A percentile compares a stretch with the other conserved stretches of the same genome.
Conservation (phyloP, 768 basidiomycete genomes). For the Xerocomus potaroensis region DNA sequence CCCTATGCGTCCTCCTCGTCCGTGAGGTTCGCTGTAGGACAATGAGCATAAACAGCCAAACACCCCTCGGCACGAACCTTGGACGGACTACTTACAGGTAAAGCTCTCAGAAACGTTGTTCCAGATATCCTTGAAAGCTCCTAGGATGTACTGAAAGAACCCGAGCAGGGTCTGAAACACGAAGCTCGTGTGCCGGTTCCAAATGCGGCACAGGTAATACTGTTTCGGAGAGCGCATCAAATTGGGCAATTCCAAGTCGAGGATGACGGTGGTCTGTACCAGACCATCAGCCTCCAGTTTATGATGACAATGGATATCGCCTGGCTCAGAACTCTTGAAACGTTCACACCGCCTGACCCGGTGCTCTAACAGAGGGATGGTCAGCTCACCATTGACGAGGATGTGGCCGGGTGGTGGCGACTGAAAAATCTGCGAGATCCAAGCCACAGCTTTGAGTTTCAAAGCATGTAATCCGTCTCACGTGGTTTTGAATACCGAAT, state of each 20-base stretch:
- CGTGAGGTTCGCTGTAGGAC: background rate
- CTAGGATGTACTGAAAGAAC: conserved; percentile 11
- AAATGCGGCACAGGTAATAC: conserved; percentile 21
- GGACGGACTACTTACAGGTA: conserved; percentile 4
- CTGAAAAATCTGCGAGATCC: conserved; percentile 4
- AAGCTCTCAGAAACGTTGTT: background rate
- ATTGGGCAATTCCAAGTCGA: background rate
- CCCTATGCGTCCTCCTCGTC: conserved; percentile 3
- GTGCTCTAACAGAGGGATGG: conserved; percentile 21
- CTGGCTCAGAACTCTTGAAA: background rate
- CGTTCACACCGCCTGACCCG: conserved; percentile 9
- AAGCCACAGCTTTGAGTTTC: background rate
- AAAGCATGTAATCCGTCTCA: conserved; percentile 9
- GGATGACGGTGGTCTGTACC: conserved; percentile 2
- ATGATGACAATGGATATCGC: conserved; percentile 3
- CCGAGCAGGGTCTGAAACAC: conserved; percentile 16
- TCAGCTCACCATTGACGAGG: conserved; percentile 23
- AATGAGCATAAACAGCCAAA: too few relatives aligned
- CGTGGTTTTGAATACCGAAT: conserved; percentile 4
- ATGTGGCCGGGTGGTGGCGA: conserved; percentile 16
- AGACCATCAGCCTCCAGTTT: conserved; percentile 12
- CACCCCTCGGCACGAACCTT: too few relatives aligned
- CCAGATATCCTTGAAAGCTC: background rate
- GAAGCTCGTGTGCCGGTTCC: conserved; percentile 12
- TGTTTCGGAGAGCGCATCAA: conserved; percentile 4